Base-by-base conservation (phyloP, 345 rosid genomes). In the Eucalyptus marginata region DNA sequence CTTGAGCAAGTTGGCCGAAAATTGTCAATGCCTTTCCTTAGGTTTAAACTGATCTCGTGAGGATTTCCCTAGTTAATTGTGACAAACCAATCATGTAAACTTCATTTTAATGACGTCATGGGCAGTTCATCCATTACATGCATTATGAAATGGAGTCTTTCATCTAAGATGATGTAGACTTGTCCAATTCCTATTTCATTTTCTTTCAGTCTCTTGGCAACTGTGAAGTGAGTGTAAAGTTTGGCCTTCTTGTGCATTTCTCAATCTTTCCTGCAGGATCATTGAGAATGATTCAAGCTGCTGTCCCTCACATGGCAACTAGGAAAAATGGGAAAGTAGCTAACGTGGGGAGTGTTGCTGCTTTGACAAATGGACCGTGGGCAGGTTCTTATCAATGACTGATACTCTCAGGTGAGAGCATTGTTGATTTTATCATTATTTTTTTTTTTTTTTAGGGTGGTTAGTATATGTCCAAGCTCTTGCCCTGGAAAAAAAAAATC, bases 261-360 rank as follows among this genome's bases (percentile, higher is more conserved):
- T 15, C 9, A 5, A 31, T 66, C 33, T 33, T 54, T 24, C 17
- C 24, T 89, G 87, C 84, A 97, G 99, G 99, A 90, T 54, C 98
- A 24, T 90, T 96, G 92, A 96, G 99, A 91, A 81, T 97, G 94
- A 92, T 96, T 90, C 99, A 96, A 93, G 97, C 99, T 85, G 98
- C 95, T 81, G 97, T 94, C 58, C 99, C 99, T 88, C 97, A 96
- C 92, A 96, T 97, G 99, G 97, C 95, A 58, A 91, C 93, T 79
- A 95, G 95, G 93, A 96, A 89, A 87, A 96, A 92, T 80, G 99
- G 98, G 49, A 97, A 93, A 91, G 93, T 97, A 52, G 96, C 96
- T 36, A 97, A 97, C 51, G 88, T 97, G 62, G 99, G 99, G 87
- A 96, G 98, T 85, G 92, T 94, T 71, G 59, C 93, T 84, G 98